phyloP scores from a whole-genome alignment of 352 stramenopile species.

The Peronosclerospora sorghi region DNA sequence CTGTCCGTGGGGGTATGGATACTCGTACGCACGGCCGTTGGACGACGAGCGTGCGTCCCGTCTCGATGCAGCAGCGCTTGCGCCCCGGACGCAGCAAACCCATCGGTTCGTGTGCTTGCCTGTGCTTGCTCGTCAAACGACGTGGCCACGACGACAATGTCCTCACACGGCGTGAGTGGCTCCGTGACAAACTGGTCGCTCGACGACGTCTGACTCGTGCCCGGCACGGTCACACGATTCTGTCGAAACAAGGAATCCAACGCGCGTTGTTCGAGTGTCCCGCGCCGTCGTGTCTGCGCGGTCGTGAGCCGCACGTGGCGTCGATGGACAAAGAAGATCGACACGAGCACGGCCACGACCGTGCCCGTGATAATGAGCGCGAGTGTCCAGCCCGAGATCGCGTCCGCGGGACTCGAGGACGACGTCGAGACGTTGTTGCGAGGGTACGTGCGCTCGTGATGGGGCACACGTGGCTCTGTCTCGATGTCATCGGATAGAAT shows the following conservation, averaged over 20 bases:
- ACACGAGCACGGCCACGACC: constrained; percentile 32
- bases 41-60: neutral
- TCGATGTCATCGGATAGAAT: constrained; percentile 19
- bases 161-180: constrained; percentile 22
- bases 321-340: constrained; percentile 49
- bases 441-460: too few species aligned
- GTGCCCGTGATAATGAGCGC: constrained; percentile 33
- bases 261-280: constrained; percentile 29
- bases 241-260: constrained; percentile 45
- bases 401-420: constrained; percentile 6
- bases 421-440: constrained; percentile 8
- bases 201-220: constrained; percentile 10
- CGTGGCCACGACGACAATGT: constrained; percentile 21
- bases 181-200: constrained; percentile 16
- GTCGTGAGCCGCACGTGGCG: constrained; percentile 17
- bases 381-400: constrained; percentile 28
- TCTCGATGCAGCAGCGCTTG: constrained; percentile 10
- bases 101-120: constrained; percentile 4
- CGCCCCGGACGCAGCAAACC: constrained; percentile 10
- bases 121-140: constrained; percentile 6
- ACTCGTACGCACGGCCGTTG: neutral
- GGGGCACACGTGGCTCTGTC: too few species aligned
- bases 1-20: constrained; percentile 22
- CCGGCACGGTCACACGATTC: constrained; percentile 29
- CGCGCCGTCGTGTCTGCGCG: constrained; percentile 17